These are phyloP conservation scores for Anthracocystis panici-leucophaei DNA, from an alignment of 1,284 basidiomycete genomes.

Conservation along the genomic window DNA sequence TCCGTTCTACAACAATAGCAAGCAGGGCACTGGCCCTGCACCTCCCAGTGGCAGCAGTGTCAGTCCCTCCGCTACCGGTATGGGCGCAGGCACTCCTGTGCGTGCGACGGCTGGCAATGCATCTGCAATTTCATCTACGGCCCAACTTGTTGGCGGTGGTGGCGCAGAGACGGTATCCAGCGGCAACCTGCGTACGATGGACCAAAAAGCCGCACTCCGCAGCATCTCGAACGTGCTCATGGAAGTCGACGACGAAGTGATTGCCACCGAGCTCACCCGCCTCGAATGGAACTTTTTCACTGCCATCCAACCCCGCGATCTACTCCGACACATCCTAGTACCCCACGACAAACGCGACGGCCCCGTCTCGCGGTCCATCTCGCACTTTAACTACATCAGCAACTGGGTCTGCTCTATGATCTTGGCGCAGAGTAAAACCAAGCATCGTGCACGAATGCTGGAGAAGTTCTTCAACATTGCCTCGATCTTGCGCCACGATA, in stretches of 20 bases:
- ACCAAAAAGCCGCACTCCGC: conserved; percentile 54
- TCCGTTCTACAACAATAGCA: conserved; percentile 12
- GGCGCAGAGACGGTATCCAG: conserved; percentile 4
- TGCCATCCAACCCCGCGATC: conserved; percentile 59
- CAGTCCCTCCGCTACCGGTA: conserved; percentile 13
- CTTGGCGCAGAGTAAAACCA: conserved; percentile 59
- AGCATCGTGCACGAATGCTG: conserved; percentile 60
- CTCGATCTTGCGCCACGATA: conserved; percentile 54
- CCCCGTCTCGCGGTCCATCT: conserved; percentile 58
- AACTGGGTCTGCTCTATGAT: conserved; percentile 66
- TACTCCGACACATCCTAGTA: conserved; percentile 62
- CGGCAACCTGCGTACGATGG: conserved; percentile 10
- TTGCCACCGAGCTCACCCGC: conserved; percentile 59
- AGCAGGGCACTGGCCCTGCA: conserved; percentile 3
- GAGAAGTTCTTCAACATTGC: conserved; percentile 66
- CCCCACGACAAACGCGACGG: conserved; percentile 53
- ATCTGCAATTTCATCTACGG: conserved; percentile 15
- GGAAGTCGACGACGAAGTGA: conserved; percentile 55
- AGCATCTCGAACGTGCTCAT: conserved; percentile 57
- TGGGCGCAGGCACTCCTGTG: neutral
- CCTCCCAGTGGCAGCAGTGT: conserved; percentile 5
- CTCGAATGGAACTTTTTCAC: conserved; percentile 62
- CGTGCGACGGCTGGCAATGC: conserved; percentile 7
- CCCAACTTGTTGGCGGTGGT: conserved; percentile 7
- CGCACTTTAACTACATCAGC: conserved; percentile 66